Base-by-base conservation (phyloP, 805 yeast genomes). In the Candida ascalaphidarum region DNA sequence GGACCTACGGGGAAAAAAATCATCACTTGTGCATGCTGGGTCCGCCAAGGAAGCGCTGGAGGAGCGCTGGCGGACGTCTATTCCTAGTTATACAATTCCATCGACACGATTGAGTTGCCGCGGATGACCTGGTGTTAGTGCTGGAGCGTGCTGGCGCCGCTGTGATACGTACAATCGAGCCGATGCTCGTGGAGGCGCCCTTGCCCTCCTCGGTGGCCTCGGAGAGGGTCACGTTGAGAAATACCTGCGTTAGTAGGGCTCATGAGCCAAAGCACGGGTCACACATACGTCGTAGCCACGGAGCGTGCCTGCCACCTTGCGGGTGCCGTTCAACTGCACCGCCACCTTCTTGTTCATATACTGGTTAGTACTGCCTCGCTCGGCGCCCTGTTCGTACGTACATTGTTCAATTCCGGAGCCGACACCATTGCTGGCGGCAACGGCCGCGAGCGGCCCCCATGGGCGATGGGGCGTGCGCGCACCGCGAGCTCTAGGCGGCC, bases 321-420 rank as follows among this genome's bases (percentile, higher is more conserved):
- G 66, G 10, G 81, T 58, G 2, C 95, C 94, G 50, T 84, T 85
- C 34, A 89, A 64, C 39, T 80, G 81, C 11, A 89, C 60, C 10
- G 75, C 63, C 16, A 89, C 65, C 43, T 74, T 72, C 55, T 82
- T 83, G 47, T 82, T 88, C 71, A 84, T 67, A 49, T 83, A 85
- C 78, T 80, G 37, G 52, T 49, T 41, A 41, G 56, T 52, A 17
- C 3, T 14, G 11, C 5, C 14, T 8, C 22, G 14, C 19, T 19
- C 17, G 17, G 22, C 12, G 15, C 12, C 10, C 14, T 5, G 7
- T 17, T n/a, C n/a, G 15, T 23, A 61, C 71, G 23, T 52, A 68
- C 74, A 37, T 65, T 68, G 43, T 73, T 71, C 35, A 74, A 53
- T 45, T 74, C 80, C 7, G 81, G 80, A 19, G 74, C 65, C n/a